Base-by-base conservation (phyloP, 768 basidiomycete genomes). In the Boletus pseudopeckii region DNA sequence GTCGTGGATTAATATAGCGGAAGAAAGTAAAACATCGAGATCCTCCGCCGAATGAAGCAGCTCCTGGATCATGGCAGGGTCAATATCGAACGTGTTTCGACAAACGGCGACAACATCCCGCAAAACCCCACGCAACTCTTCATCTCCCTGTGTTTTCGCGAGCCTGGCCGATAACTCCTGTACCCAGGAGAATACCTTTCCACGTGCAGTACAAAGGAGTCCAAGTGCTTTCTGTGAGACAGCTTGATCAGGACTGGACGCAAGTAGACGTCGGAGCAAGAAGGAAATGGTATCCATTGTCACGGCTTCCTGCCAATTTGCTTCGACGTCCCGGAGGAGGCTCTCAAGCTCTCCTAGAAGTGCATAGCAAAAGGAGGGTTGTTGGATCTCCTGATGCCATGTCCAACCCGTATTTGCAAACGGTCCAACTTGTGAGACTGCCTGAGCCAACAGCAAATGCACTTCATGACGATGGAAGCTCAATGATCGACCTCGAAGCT, bases 371-470 rank as follows among this genome's bases (percentile, higher is more conserved):
- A 79, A 82, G 6, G 63, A 47, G 4, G 59, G 18, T 13, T 62
- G 17, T 6, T 45, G 45, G 6, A 78, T 59, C 17, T 79, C 74
- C 1, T 50, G 37, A 55, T 82, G 81, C 75, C 77, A 80, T 32
- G 57, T 61, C 47, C 66, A 54, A 15, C 39, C 47, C 11, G 20
- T 51, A 1, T 52, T 40, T 2, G 45, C 56, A 7, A 64, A n/a
- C 1, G 63, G 67, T 30, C 78, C 79, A 7, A 75, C 64, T 54
- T 83, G 78, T 54, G 71, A 74, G 2, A 68, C 70, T 17, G 79
- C 70, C 51, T 81, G 82, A 7, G 60, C 64, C 1, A 82, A 24
- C 0, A 82, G 67, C 0, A 69, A 50, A 52, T 79, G 71, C 0
- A 82, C 75, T 15, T 74, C 75, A 0, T 69, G 67, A 8, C 57